A percentile compares a stretch with the other conserved stretches of the same genome.
Evolutionary conservation across 495 filamentous ascomycete genomes (phyloP).

Genomic region (Aspergillus baeticus): DNA sequence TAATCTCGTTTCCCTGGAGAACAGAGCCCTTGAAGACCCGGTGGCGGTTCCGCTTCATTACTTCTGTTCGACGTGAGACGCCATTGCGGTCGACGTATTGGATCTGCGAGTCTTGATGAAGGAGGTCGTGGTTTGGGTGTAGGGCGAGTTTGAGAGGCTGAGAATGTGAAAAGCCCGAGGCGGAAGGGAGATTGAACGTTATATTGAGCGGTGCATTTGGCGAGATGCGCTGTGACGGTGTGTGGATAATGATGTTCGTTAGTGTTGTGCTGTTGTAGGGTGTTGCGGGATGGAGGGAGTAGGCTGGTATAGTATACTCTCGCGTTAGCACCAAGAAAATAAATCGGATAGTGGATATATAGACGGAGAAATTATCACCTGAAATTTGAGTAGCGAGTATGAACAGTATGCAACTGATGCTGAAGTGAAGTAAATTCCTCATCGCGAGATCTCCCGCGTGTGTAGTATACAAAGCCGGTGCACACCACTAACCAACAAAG

Average conservation of each 20-base stretch:
- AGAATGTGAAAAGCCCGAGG: no score
- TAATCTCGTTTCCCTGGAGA: background rate
- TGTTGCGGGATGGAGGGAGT: slow-evolving; percentile 6
- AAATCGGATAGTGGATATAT: no score
- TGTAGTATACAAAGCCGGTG: no score
- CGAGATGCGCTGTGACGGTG: background rate
- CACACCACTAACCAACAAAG: no score
- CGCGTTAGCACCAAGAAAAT: no score
- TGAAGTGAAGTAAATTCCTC: no score
- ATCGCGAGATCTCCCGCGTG: no score
- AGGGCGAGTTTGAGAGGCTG: background rate
- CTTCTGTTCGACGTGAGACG: background rate
- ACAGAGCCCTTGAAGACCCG: slow-evolving; percentile 9
- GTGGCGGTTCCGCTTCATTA: background rate
- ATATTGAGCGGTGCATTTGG: background rate
- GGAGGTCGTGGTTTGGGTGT: slow-evolving; percentile 13
- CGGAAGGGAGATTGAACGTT: background rate
- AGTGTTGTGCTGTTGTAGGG: background rate
- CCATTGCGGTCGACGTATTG: slow-evolving; percentile 5
- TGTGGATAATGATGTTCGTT: slow-evolving; percentile 6
- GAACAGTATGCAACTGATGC: no score
- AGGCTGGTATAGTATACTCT: background rate
- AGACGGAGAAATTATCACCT: no score
- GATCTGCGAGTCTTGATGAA: slow-evolving; percentile 5
- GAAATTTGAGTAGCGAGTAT: no score